Percentiles rank a stretch among this genome's conserved stretches.
Conservation (phyloP, 2,329 filamentous ascomycete species). For the Metarhizium guizhouense region DNA sequence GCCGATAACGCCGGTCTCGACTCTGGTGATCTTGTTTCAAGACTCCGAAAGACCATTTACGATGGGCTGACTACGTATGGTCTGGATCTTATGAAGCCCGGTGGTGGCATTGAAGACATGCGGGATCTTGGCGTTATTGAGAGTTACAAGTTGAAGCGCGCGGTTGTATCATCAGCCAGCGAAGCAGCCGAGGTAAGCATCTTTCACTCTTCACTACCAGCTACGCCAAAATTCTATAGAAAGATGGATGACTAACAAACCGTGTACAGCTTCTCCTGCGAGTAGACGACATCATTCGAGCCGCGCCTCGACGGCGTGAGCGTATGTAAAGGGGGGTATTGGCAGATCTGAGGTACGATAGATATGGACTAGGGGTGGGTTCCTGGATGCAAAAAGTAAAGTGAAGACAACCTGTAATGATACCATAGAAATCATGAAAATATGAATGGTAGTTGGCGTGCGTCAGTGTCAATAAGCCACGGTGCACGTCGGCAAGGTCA, state of each 20-base stretch:
- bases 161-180: conserved; percentile 92
- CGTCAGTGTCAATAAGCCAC: conserved; percentile 9
- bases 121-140: conserved; percentile 90
- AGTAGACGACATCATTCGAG: conserved; percentile 96
- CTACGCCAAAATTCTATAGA: not conserved
- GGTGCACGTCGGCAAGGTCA: not conserved
- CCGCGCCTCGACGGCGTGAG: conserved; percentile 60
- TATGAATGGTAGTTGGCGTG: conserved; percentile 14
- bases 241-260: not conserved
- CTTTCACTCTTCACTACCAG: not conserved
- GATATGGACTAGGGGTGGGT: not conserved
- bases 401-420: conserved; percentile 22
- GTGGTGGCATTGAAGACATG: conserved; percentile 93
- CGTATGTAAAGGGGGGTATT: conserved; percentile 22
- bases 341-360: not conserved
- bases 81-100: conserved; percentile 78
- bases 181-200: conserved; percentile 85
- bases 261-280: conserved; percentile 64
- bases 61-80: conserved; percentile 89
- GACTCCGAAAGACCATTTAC: conserved; percentile 89
- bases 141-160: conserved; percentile 96
- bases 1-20: conserved; percentile 97
- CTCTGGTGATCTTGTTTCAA: conserved; percentile 85
- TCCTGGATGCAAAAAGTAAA: not conserved
- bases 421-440: conserved; percentile 27